Percentiles rank a stretch among this genome's conserved stretches.
Evolutionary conservation across 306 rosid genomes (phyloP).

Genomic region (Gynostemma pentaphyllum): DNA sequence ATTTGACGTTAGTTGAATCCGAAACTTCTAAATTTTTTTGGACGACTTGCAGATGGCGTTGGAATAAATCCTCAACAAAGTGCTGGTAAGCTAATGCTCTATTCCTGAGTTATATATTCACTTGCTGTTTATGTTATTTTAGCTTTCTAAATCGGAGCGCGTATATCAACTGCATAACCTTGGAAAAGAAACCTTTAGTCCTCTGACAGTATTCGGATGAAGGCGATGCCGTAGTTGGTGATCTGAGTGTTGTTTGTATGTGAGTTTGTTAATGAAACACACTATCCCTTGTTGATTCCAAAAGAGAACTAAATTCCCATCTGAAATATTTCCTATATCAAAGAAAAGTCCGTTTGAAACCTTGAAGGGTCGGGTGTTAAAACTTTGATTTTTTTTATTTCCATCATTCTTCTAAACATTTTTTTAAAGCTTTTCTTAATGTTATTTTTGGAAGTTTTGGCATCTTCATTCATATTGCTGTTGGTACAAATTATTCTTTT

Average conservation of each 20-base stretch:
- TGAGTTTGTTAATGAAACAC: neutral
- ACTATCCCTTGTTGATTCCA: neutral
- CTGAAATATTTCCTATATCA: neutral
- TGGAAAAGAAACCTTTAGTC: too few species aligned
- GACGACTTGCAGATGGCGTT: conserved; percentile 64
- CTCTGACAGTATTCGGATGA: neutral
- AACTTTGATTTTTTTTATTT: neutral
- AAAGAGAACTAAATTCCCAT: neutral
- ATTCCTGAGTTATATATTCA: neutral
- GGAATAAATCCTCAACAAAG: conserved; percentile 98
- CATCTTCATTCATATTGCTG: neutral
- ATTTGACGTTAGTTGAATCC: neutral
- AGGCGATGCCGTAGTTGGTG: neutral
- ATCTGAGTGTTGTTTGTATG: neutral
- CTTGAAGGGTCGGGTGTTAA: too few species aligned
- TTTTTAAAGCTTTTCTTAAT: neutral
- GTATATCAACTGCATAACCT: neutral
- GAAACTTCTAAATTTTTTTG: neutral
- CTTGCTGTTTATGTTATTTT: neutral
- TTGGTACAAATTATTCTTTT: neutral
- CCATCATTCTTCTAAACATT: neutral
- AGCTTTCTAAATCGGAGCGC: neutral
- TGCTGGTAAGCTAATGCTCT: conserved; percentile 49
- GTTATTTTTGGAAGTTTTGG: too few species aligned
- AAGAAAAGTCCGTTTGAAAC: neutral